A percentile compares a stretch with the other conserved stretches of the same genome.
Conservation (phyloP, 1,139 yeast species). For the Saccharomyces hybrid region DNA sequence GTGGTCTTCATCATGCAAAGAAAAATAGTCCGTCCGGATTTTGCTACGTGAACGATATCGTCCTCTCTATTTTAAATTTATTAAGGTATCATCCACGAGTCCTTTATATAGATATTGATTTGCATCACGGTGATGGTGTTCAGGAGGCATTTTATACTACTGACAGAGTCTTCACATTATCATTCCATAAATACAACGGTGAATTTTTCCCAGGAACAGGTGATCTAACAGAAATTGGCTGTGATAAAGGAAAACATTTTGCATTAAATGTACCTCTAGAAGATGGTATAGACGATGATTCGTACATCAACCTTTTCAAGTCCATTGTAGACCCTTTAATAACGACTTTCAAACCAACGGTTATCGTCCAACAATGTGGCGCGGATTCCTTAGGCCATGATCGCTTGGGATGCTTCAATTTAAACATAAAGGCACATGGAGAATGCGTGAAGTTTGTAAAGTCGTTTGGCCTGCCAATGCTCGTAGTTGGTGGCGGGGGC, state of each 20-base stretch:
- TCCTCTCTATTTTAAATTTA: conserved; percentile 72
- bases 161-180: conserved; percentile 90
- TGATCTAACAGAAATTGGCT: conserved; percentile 74
- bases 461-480: conserved; percentile 78
- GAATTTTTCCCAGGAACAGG: conserved; percentile 98
- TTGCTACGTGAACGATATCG: conserved; percentile 93
- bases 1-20: conserved; percentile 95
- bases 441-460: conserved; percentile 85
- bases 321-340: conserved; percentile 84
- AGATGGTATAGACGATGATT: conserved; percentile 93
- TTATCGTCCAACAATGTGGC: conserved; percentile 92
- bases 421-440: conserved; percentile 87
- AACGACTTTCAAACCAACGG: conserved; percentile 78
- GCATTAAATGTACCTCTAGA: conserved; percentile 87
- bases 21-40: conserved; percentile 92
- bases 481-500: conserved; percentile 96
- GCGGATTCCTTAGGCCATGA: conserved; percentile 95
- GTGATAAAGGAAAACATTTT: conserved; percentile 79
- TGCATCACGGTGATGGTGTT: conserved; percentile 97
- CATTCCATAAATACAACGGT: conserved; percentile 92
- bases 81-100: conserved; percentile 85
- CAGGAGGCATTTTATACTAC: conserved; percentile 95
- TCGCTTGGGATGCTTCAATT: conserved; percentile 84
- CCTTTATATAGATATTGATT: conserved; percentile 85
- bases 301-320: conserved; percentile 69